Base-by-base conservation (phyloP, 2,329 filamentous ascomycete genomes). In the Phyllosticta capitalensis region DNA sequence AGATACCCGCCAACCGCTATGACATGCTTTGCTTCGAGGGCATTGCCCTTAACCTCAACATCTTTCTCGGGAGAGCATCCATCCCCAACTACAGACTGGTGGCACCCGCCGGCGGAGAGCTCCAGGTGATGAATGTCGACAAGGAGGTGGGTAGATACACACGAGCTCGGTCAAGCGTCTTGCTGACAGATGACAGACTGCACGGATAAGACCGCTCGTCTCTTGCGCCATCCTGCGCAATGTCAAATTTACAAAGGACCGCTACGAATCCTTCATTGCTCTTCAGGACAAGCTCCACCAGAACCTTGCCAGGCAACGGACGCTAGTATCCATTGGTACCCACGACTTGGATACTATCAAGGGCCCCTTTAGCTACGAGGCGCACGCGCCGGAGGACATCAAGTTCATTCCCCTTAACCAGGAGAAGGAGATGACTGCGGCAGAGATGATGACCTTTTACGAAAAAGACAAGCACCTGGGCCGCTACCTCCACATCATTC, bases 251-350 rank as follows among this genome's bases (percentile, higher is more conserved):
- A 20, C 52, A 61, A 10, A 64, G 64, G 38, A 49, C 60, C 54
- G 38, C 30, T 57, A 62, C 33, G 26, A 56, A 60, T 24, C 45
- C 20, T 54, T 62, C 52, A 45, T 58, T 24, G 48, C 61, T 28
- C 82, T 99, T 54, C 94, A 99, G 78, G 95, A 99, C 78, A 99
- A 99, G 79, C 83, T 99, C 54, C 94, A 99, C 78, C 88, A 92
- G 73, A 99, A 99, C 71, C 79, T 99, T 65, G 95, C 94, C 54
- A 85, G 94, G 63, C 89, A 97, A 75, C 81, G 94, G 68, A 96
- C 92, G 0, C 78, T 99, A 53, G 92, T 96, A n/a, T 89, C 92
- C 21, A 96, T 99, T 70, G 94, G 94, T 67, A 99, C 94, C 3
- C 94, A 99, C 75, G 92, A 99, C 72, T 80, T 97, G 64, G 92